Conservation (phyloP, 1,284 basidiomycete genomes). For the Wallemia hederae region DNA sequence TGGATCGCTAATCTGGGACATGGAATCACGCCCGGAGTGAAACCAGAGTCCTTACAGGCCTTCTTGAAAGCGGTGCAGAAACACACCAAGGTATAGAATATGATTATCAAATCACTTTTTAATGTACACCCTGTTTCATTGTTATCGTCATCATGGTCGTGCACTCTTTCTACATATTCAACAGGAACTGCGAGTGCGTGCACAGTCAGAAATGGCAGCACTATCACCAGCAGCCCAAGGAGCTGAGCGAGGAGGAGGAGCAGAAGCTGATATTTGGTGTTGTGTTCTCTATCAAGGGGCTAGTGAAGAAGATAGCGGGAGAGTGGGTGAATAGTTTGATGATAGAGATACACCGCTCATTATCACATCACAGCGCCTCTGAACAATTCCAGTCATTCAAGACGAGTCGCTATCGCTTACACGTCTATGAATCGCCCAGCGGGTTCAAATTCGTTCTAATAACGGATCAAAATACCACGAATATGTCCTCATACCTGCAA, state of each 20-base stretch:
- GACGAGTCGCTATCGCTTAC: neutral
- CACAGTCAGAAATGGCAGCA: neutral
- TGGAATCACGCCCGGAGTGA: slow-evolving; percentile 37
- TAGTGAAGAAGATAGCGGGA: neutral
- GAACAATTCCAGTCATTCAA: neutral
- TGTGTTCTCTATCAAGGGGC: neutral
- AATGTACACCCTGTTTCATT: neutral
- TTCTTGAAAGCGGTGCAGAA: neutral
- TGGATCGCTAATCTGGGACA: slow-evolving; percentile 96
- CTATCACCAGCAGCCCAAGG: neutral
- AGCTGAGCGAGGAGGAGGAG: neutral
- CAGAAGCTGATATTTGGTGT: neutral
- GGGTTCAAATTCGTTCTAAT: neutral
- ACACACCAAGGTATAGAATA: neutral
- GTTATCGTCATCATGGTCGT: neutral
- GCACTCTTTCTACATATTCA: neutral
- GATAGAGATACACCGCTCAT: too few species aligned
- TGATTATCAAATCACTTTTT: too few species aligned
- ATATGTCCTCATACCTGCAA: neutral
- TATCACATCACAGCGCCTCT: neutral
- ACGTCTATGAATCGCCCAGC: neutral
- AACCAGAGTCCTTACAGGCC: neutral
- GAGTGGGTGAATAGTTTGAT: neutral
- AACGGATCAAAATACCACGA: neutral
- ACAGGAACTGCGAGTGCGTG: neutral